A percentile compares a stretch with the other conserved stretches of the same genome.
Conservation (phyloP, 2,329 filamentous ascomycete species). For the Colletotrichum phormii region DNA sequence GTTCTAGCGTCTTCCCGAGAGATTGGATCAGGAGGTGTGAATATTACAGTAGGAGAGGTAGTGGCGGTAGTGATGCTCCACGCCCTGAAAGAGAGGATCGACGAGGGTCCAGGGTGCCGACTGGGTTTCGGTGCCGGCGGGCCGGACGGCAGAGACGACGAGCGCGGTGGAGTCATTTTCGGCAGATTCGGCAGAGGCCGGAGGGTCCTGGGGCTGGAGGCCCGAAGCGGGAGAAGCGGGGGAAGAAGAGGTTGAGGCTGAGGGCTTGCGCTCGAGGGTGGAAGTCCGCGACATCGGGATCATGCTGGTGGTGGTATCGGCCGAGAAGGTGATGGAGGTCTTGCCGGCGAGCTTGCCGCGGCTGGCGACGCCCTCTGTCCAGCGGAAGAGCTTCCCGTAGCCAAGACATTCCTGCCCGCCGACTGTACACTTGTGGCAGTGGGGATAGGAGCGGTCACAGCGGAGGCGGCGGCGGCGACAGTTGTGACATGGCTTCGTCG, state of each 20-base stretch:
- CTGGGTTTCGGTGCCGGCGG: conserved; percentile 34
- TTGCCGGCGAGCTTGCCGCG: conserved; percentile 55
- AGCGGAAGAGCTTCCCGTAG: conserved; percentile 64
- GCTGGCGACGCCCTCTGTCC: conserved; percentile 60
- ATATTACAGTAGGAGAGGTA: conserved; percentile 56
- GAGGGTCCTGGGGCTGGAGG: background rate
- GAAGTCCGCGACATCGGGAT: background rate
- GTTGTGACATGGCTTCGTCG: conserved; percentile 58
- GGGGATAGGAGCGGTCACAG: conserved; percentile 63
- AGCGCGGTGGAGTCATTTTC: conserved; percentile 33
- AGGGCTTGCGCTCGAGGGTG: background rate
- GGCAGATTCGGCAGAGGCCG: conserved; percentile 1
- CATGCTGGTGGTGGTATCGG: background rate
- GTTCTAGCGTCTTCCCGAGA: conserved; percentile 13
- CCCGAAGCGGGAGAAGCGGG: background rate
- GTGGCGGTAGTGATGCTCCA: conserved; percentile 58
- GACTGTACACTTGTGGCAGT: conserved; percentile 62
- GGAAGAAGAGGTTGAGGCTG: background rate
- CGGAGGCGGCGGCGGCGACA: conserved; percentile 64
- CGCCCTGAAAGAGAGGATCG: conserved; percentile 62
- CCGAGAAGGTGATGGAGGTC: conserved; percentile 47
- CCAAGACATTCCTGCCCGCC: conserved; percentile 64
- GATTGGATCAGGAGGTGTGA: conserved; percentile 28
- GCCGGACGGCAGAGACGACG: conserved; percentile 37
- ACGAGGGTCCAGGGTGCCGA: conserved; percentile 53